Evolutionary conservation across 2,329 filamentous ascomycete genomes (phyloP), one percentile per base, ranked within the genome.

Genomic region (Diaporthe sp.): DNA sequence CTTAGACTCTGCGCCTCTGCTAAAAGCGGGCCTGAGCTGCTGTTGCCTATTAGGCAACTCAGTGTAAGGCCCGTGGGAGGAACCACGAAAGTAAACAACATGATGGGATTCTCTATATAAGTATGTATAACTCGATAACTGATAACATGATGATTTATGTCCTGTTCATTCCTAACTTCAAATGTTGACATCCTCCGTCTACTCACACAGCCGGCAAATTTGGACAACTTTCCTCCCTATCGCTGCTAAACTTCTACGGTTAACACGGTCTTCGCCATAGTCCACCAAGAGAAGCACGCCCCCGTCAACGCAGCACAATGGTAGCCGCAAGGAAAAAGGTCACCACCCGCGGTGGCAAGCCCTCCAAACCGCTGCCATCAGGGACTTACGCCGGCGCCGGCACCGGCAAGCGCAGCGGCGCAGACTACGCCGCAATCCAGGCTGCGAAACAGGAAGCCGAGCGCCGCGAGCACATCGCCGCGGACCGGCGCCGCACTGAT

Each of bases 341-440:
- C 44, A 46, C 61, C 59, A 37, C 42, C 44, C 61, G 61, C 28
- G 42, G 61, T 19, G 28, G 61, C 28, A 67, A 49, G 61, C 9
- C 6, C 17, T 49, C 61, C 19, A 44, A 67, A n/a, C 25, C 61
- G 15, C 61, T n/a, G 25, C 61, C 61, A 22, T 22, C 61, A 3
- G 17, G 13, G 17, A n/a, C 53, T 31, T 31, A 57, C 53, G 25
- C 53, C 10, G 51, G 51, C 46, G 44, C 44, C 25, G 51, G 51
- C 51, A 17, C 51, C 51, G 51, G 57, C 10, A 67, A 67, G 44
- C 62, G 62, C 31, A 67, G 44, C 44, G 62, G 19, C 12, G 37
- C 62, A 51, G 62, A 67, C 62, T 67, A 67, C 44, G 62, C 62
- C 22, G 62, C 62, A 22, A 34, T 67, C 44, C 62, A 67, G 22